A percentile compares a stretch with the other conserved stretches of the same genome.
Conservation (phyloP, 495 filamentous ascomycete genomes). For the Aspergillus nidulans region DNA sequence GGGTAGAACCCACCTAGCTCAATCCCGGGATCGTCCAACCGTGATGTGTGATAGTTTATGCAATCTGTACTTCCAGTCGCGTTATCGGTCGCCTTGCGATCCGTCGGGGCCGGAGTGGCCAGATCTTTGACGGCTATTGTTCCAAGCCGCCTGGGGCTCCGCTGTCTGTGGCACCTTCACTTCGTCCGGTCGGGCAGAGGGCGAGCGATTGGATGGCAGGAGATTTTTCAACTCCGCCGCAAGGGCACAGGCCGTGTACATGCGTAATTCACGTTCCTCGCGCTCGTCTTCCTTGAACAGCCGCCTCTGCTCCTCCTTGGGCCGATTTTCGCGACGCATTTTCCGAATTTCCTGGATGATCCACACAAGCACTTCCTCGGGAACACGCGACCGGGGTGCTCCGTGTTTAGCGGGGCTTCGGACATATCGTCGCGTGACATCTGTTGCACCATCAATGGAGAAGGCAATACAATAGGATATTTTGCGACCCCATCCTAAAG, state of each 20-base stretch:
- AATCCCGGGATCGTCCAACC: neutral
- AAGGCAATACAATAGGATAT: conserved; percentile 97
- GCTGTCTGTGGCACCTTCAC: conserved; percentile 45
- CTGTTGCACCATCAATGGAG: conserved; percentile 88
- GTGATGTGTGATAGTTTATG: neutral
- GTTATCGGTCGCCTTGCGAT: conserved; percentile 33
- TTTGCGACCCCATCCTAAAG: conserved; percentile 78
- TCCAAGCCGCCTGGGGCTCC: conserved; percentile 61
- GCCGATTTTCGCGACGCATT: conserved; percentile 70
- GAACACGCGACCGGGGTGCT: conserved; percentile 63
- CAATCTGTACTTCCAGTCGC: neutral
- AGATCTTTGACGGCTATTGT: conserved; percentile 53
- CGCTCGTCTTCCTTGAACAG: conserved; percentile 84
- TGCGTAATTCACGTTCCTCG: conserved; percentile 79
- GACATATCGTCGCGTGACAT: conserved; percentile 94
- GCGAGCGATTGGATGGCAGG: conserved; percentile 34
- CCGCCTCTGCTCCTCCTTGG: conserved; percentile 73
- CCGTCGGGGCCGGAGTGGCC: conserved; percentile 38
- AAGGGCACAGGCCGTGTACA: conserved; percentile 68
- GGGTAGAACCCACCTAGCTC: neutral
- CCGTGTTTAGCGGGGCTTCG: conserved; percentile 72
- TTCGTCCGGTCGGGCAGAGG: conserved; percentile 32
- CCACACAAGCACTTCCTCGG: conserved; percentile 86
- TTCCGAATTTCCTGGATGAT: conserved; percentile 85
- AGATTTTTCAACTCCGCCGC: conserved; percentile 57